Base-by-base conservation (phyloP, 768 basidiomycete genomes). In the Hygrophoropsis aurantiaca region DNA sequence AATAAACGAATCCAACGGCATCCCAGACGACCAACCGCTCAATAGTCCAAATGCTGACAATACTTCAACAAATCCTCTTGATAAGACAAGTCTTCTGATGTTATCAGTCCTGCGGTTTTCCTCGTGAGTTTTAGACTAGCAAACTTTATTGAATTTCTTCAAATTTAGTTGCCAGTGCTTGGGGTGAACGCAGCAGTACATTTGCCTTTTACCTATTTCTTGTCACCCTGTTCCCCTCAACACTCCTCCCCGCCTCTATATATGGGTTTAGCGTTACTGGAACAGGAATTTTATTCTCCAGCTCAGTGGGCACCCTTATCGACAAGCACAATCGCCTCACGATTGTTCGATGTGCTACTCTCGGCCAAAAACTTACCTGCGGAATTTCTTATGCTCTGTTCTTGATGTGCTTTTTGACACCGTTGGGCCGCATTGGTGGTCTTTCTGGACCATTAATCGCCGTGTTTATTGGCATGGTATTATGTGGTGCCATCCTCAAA, bases 191-290 rank as follows among this genome's bases (percentile, higher is more conserved):
- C 25, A 69, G 67, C 0, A 65, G 64, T 4, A 71, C 74, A 52
- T 77, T 75, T 41, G 73, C 71, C 0, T 53, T 68, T 5, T 74
- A 73, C 50, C 61, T 79, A 11, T 72, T 68, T 51, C 63, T 78
- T 24, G 65, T 76, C 43, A 58, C 56, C 2, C 53, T 73, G 16
- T 78, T 74, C 60, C 69, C 69, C 5, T 51, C 59, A 21, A 74
- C 76, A 0, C 64, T 79, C 3, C 59, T 81, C 1, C 77, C 77
- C 1, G 70, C 75, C 0, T 75, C 78, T 1, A 58, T 79, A 13
- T 74, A 70, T 48, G 79, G 77, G 0, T 75, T 80, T 50, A 55
- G 65, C 26, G 69, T 66, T 8, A 74, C 74, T 0, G 62, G 61
- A 6, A 56, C 64, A 0, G 71, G 68, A 1, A 70, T 77, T 13